A percentile compares a stretch with the other conserved stretches of the same genome.
phyloP scores from a whole-genome alignment of 495 filamentous ascomycete species.

The Hypoxylon fuscum region DNA sequence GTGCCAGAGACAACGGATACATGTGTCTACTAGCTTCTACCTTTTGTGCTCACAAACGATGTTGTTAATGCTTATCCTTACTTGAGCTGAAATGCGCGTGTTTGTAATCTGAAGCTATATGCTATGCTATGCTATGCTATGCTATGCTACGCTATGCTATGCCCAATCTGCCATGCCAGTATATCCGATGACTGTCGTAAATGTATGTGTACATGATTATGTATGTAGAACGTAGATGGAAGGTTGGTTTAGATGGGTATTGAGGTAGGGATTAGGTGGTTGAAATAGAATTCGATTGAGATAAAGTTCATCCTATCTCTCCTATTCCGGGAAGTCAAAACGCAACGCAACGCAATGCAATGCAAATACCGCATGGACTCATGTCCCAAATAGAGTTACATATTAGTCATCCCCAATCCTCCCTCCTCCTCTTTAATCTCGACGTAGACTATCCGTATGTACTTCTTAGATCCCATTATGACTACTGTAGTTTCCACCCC shows the following conservation, averaged over 20 bases:
- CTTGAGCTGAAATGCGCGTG: background rate
- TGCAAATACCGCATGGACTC: background rate
- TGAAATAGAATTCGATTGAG: background rate
- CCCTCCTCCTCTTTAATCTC: background rate
- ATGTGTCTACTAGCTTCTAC: too few species aligned
- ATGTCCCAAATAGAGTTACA: background rate
- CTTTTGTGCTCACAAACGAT: too few species aligned
- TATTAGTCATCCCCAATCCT: background rate
- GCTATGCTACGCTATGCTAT: constrained; percentile 13
- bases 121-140: constrained; percentile 20
- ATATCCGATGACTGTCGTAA: constrained; percentile 1
- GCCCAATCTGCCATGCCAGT: background rate
- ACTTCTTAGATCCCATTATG: background rate
- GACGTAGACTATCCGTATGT: background rate
- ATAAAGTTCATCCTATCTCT: background rate
- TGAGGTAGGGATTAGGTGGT: background rate
- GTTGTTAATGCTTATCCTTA: too few species aligned
- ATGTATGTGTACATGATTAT: constrained; percentile 6
- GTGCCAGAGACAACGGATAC: too few species aligned
- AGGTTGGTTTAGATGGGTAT: background rate
- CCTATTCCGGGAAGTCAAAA: background rate
- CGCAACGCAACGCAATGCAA: background rate
- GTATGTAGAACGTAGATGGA: background rate
- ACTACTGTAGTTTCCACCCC: background rate
- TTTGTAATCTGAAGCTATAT: background rate